phyloP scores from a whole-genome alignment of 129 eudicot genomes.

The Scalesia atractyloides region DNA sequence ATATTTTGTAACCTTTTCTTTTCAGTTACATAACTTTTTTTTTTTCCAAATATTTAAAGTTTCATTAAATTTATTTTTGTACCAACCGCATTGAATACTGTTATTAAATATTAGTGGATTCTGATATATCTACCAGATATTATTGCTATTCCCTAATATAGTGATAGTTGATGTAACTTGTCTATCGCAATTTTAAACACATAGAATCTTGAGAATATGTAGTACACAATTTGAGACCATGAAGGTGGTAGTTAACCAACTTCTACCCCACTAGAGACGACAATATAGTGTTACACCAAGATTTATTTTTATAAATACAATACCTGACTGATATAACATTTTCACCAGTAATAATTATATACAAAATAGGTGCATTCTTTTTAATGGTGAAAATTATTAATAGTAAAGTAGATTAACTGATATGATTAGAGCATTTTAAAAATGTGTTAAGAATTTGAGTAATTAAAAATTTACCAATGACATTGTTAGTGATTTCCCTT shows the following conservation, averaged over 20 bases:
- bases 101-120: background rate
- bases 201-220: slow-evolving; percentile 8
- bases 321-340: background rate
- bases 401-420: too few species aligned
- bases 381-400: background rate
- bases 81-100: slow-evolving; percentile 1
- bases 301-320: background rate
- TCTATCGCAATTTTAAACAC: background rate
- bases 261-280: slow-evolving; percentile 3
- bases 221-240: background rate
- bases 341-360: background rate
- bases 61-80: background rate
- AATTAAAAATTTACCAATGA: too few species aligned
- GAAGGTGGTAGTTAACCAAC: slow-evolving; percentile 3
- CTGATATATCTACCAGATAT: background rate
- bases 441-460: too few species aligned
- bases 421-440: too few species aligned
- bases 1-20: background rate
- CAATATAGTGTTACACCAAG: background rate
- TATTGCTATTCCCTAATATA: background rate
- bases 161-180: slow-evolving; percentile 6
- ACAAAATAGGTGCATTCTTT: background rate
- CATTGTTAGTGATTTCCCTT: too few species aligned
- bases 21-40: background rate
- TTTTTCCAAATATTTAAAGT: background rate